These are phyloP conservation scores for Tricholoma hemisulphureum DNA, from an alignment of 768 basidiomycete genomes.

Conservation along the genomic window DNA sequence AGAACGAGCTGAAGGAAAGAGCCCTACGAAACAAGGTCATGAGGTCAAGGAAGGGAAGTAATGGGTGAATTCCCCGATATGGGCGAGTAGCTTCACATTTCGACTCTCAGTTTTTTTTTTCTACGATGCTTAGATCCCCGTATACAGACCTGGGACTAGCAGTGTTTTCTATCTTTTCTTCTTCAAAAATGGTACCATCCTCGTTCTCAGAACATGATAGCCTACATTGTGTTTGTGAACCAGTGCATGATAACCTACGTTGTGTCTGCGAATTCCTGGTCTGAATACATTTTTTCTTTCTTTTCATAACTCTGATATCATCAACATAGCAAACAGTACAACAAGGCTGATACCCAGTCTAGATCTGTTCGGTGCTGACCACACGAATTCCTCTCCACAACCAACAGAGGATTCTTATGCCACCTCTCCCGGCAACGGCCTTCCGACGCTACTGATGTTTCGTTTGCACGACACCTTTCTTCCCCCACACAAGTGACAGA, in stretches of 20 bases:
- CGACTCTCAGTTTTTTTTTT: conserved; percentile 1
- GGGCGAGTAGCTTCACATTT: conserved; percentile 14
- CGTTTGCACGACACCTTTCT: too few species aligned
- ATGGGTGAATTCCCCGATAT: conserved; percentile 4
- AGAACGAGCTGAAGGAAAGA: conserved; percentile 79
- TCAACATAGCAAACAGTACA: too few species aligned
- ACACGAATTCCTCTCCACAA: not conserved
- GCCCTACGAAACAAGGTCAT: conserved; percentile 81
- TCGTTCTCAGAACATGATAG: not conserved
- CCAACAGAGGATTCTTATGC: too few species aligned
- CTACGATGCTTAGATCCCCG: conserved; percentile 14
- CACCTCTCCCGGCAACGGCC: too few species aligned
- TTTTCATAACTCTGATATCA: conserved; percentile 1
- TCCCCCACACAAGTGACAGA: too few species aligned
- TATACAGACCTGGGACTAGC: conserved; percentile 11
- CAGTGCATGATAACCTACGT: not conserved
- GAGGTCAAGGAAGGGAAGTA: conserved; percentile 57
- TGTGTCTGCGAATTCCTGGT: not conserved
- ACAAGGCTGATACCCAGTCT: not conserved
- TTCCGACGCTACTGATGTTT: too few species aligned
- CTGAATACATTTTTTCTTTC: conserved; percentile 7
- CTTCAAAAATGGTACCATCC: not conserved
- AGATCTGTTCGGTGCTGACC: not conserved
- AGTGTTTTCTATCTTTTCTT: too few species aligned
- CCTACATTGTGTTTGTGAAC: not conserved